Conservation (phyloP, 2,329 filamentous ascomycete species). For the Colletotrichum liriopes region DNA sequence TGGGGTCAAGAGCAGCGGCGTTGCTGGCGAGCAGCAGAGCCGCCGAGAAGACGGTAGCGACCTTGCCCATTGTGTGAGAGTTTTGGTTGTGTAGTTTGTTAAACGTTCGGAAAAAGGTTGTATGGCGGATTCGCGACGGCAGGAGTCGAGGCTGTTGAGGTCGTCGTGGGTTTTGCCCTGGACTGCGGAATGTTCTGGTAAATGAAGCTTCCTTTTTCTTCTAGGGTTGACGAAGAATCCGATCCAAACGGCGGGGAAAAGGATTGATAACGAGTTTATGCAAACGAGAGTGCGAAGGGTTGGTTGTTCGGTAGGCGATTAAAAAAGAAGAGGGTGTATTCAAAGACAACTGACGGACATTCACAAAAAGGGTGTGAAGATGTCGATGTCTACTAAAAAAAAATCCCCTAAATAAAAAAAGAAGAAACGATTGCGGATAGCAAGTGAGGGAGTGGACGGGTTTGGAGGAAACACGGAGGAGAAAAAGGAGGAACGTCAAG, state of each 20-base stretch:
- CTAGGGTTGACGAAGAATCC: background rate
- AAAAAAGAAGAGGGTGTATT: slow-evolving; percentile 39
- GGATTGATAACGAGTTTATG: slow-evolving; percentile 32
- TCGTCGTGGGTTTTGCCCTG: background rate
- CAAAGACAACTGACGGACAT: slow-evolving; percentile 9
- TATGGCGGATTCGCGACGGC: background rate
- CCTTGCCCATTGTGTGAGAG: slow-evolving; percentile 37
- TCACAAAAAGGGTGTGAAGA: slow-evolving; percentile 7
- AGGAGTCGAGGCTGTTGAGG: slow-evolving; percentile 8
- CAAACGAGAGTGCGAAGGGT: slow-evolving; percentile 43
- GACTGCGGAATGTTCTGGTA: too few species aligned
- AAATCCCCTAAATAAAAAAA: slow-evolving; percentile 24
- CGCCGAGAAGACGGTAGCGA: slow-evolving; percentile 51
- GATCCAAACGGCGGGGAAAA: slow-evolving; percentile 9
- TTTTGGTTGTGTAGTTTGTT: background rate
- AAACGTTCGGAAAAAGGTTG: background rate
- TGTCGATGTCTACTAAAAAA: slow-evolving; percentile 1
- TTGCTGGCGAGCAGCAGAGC: slow-evolving; percentile 60
- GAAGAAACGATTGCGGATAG: slow-evolving; percentile 37
- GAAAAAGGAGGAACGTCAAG: slow-evolving; percentile 20
- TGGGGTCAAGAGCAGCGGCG: slow-evolving; percentile 67
- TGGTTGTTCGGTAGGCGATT: slow-evolving; percentile 30
- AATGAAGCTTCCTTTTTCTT: background rate
- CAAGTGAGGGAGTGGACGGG: slow-evolving; percentile 40
- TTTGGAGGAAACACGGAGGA: slow-evolving; percentile 38